phyloP scores from a whole-genome alignment of 1,139 yeast species.

The Blastobotrys proliferans region DNA sequence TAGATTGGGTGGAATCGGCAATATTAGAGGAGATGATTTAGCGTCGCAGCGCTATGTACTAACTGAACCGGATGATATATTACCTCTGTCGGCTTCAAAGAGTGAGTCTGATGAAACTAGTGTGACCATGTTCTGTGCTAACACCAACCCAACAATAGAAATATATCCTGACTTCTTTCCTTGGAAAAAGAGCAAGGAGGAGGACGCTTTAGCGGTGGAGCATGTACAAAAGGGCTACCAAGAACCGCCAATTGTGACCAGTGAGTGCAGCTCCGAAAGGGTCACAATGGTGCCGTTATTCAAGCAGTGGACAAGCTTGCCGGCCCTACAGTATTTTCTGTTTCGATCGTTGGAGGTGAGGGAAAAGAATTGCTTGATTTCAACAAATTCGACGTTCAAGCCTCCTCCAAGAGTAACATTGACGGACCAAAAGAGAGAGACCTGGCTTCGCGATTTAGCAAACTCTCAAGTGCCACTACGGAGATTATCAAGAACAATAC shows the following conservation, averaged over 20 bases:
- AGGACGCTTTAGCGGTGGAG: constrained; percentile 48
- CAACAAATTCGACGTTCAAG: constrained; percentile 52
- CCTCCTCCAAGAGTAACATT: constrained; percentile 86
- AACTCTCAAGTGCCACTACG: constrained; percentile 60
- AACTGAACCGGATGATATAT: constrained; percentile 12
- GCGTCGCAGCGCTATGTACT: constrained; percentile 10
- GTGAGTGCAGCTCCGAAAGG: constrained; percentile 40
- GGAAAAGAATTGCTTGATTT: constrained; percentile 60
- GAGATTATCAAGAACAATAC: constrained; percentile 72
- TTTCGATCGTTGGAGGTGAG: constrained; percentile 63
- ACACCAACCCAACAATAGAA: constrained; percentile 14
- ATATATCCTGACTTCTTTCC: constrained; percentile 75
- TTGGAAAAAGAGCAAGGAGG: constrained; percentile 56
- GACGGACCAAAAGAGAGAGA: constrained; percentile 78
- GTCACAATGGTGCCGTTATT: constrained; percentile 32
- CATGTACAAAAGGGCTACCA: constrained; percentile 57
- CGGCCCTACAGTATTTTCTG: constrained; percentile 58
- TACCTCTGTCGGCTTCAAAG: constrained; percentile 16
- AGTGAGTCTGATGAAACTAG: constrained; percentile 6
- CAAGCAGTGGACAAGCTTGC: constrained; percentile 49
- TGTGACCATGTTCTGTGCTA: background rate
- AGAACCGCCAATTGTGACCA: constrained; percentile 51
- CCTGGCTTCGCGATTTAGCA: constrained; percentile 80
- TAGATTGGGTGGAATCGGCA: too few relatives aligned
- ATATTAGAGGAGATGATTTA: constrained; percentile 8